These are phyloP conservation scores for Lenwebbia sp. DNA, from an alignment of 345 rosid species.

Conservation along the genomic window DNA sequence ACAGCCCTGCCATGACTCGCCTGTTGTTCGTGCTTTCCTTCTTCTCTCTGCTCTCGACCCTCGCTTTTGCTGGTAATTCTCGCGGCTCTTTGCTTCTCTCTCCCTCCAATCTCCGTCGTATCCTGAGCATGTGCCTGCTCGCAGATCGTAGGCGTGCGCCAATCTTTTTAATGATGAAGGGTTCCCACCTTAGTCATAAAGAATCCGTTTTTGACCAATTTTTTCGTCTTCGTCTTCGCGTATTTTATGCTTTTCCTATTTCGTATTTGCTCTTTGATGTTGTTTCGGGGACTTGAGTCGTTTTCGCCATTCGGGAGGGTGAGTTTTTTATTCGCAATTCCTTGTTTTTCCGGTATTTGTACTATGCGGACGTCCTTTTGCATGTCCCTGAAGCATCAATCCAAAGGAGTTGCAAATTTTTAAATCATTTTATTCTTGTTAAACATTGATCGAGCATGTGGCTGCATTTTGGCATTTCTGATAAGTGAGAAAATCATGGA, in stretches of 20 bases:
- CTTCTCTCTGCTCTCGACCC: neutral
- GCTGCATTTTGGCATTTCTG: neutral
- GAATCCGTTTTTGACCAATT: neutral
- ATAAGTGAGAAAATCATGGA: neutral
- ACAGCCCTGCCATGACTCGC: neutral
- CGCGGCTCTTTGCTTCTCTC: neutral
- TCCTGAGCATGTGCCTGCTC: neutral
- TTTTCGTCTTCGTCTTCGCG: neutral
- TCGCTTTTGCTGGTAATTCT: neutral
- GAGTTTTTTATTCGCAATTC: neutral
- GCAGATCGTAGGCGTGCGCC: neutral
- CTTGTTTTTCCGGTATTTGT: neutral
- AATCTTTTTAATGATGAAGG: neutral
- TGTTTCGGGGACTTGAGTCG: neutral
- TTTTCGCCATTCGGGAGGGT: neutral
- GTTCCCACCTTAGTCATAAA: neutral
- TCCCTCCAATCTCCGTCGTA: neutral
- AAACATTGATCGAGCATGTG: neutral
- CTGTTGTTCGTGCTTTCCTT: neutral
- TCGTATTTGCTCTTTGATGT: neutral
- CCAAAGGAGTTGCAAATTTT: neutral
- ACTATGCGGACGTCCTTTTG: neutral
- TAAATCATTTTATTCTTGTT: neutral
- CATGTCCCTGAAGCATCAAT: neutral
- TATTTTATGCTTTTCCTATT: neutral